Percentiles rank a stretch among this genome's conserved stretches.
Conservation (phyloP, 495 filamentous ascomycete genomes). For the Pyrenula massariospora region DNA sequence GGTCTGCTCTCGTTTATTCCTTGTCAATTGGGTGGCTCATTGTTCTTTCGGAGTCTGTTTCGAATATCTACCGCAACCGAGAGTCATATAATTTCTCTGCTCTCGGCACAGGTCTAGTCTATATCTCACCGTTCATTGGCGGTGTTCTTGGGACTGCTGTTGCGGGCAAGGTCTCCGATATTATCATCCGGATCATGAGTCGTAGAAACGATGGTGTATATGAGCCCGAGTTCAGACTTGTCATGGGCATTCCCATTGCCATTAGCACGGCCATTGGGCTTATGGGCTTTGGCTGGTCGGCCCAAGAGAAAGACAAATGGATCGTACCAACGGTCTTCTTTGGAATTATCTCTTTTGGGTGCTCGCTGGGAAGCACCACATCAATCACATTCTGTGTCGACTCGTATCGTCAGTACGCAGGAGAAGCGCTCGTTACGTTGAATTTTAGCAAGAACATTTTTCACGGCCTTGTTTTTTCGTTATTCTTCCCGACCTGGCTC, state of each 20-base stretch:
- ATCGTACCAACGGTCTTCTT: constrained; percentile 93
- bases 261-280: constrained; percentile 73
- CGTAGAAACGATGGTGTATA: constrained; percentile 84
- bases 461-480: constrained; percentile 78
- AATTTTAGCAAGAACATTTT: constrained; percentile 93
- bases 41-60: constrained; percentile 79
- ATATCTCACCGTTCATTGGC: constrained; percentile 82
- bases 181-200: constrained; percentile 69
- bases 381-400: constrained; percentile 92
- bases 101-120: constrained; percentile 72
- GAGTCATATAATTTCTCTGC: constrained; percentile 66
- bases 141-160: constrained; percentile 83
- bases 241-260: constrained; percentile 79
- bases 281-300: constrained; percentile 92
- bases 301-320: constrained; percentile 60
- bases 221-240: constrained; percentile 87
- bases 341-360: constrained; percentile 85
- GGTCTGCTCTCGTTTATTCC: constrained; percentile 78
- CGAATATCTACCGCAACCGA: constrained; percentile 57
- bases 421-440: constrained; percentile 86
- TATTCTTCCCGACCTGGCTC: constrained; percentile 86
- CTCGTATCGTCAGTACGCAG: constrained; percentile 86
- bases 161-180: constrained; percentile 78
- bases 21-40: constrained; percentile 94
- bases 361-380: constrained; percentile 84